phyloP scores from a whole-genome alignment of 169 alveolate genomes.

The Cryptosporidium parvum region DNA sequence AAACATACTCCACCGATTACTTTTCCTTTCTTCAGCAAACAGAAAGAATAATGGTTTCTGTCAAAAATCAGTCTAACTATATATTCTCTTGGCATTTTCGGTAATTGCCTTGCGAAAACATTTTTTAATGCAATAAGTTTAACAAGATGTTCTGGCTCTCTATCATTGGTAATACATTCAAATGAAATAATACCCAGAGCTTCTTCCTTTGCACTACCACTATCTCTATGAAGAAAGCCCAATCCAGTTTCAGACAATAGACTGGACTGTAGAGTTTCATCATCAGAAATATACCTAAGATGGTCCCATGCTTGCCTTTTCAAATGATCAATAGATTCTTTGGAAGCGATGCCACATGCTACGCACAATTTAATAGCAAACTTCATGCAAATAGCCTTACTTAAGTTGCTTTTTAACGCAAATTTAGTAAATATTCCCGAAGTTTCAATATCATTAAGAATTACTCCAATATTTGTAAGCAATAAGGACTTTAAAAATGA shows the following conservation, averaged over 20 bases:
- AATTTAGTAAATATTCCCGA: slow-evolving; percentile 62
- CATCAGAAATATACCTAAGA: slow-evolving; percentile 39
- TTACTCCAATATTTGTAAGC: slow-evolving; percentile 57
- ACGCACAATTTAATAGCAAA: slow-evolving; percentile 24
- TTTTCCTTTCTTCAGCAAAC: slow-evolving; percentile 90
- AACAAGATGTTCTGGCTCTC: slow-evolving; percentile 89
- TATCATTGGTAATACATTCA: slow-evolving; percentile 92
- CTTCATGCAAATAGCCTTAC: slow-evolving; percentile 63
- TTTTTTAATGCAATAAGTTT: slow-evolving; percentile 93
- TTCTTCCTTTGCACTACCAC: slow-evolving; percentile 93
- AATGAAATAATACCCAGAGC: slow-evolving; percentile 90
- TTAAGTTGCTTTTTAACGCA: slow-evolving; percentile 53
- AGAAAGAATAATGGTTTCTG: slow-evolving; percentile 95
- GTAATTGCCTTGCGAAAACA: slow-evolving; percentile 95
- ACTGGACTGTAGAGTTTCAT: slow-evolving; percentile 74
- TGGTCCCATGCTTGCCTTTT: slow-evolving; percentile 74
- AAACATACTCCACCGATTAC: slow-evolving; percentile 98
- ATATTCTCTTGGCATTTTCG: slow-evolving; percentile 99
- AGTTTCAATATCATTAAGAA: slow-evolving; percentile 46
- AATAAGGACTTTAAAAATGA: slow-evolving; percentile 34
- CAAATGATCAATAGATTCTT: slow-evolving; percentile 28
- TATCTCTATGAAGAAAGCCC: slow-evolving; percentile 91
- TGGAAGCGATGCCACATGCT: slow-evolving; percentile 14
- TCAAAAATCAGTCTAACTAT: slow-evolving; percentile 97
- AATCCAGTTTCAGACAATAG: slow-evolving; percentile 92